phyloP scores from a whole-genome alignment of 140 eudicot species.

The Artemisia princeps region DNA sequence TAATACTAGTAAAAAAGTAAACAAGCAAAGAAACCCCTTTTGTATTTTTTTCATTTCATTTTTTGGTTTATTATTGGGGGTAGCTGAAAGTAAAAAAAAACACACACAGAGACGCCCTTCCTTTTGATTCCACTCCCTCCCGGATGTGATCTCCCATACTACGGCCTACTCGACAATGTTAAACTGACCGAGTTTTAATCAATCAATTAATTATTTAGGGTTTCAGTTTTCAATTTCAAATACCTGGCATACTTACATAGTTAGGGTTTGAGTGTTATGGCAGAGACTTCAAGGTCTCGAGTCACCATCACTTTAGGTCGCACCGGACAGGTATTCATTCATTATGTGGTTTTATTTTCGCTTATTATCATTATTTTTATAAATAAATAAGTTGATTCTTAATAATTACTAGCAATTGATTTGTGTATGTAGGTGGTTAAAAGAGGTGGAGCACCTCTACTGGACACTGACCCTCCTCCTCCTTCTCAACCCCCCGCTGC shows the following conservation, averaged over 20 bases:
- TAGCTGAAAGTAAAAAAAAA: too few relatives aligned
- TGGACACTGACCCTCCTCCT: conserved; percentile 24
- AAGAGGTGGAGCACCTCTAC: conserved; percentile 40
- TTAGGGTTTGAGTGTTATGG: conserved; percentile 29
- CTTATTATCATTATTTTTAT: background rate
- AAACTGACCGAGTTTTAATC: too few relatives aligned
- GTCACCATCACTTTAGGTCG: conserved; percentile 84
- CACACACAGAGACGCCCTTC: too few relatives aligned
- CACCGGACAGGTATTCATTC: conserved; percentile 55
- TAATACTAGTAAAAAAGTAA: too few relatives aligned
- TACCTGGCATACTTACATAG: too few relatives aligned
- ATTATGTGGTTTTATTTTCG: background rate
- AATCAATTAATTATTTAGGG: background rate
- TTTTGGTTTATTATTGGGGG: too few relatives aligned
- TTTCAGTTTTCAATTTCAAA: background rate
- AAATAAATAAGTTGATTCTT: background rate
- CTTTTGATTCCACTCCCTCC: too few relatives aligned
- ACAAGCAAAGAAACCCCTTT: too few relatives aligned
- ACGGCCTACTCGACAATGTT: too few relatives aligned
- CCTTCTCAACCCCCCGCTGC: conserved; percentile 29
- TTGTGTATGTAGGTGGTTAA: conserved; percentile 59
- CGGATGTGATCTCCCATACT: too few relatives aligned
- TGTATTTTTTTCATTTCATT: too few relatives aligned
- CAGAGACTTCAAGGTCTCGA: conserved; percentile 50
- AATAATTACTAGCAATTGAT: background rate